Conservation (phyloP, 2,329 filamentous ascomycete genomes). For the Fusarium tjaetaba region DNA sequence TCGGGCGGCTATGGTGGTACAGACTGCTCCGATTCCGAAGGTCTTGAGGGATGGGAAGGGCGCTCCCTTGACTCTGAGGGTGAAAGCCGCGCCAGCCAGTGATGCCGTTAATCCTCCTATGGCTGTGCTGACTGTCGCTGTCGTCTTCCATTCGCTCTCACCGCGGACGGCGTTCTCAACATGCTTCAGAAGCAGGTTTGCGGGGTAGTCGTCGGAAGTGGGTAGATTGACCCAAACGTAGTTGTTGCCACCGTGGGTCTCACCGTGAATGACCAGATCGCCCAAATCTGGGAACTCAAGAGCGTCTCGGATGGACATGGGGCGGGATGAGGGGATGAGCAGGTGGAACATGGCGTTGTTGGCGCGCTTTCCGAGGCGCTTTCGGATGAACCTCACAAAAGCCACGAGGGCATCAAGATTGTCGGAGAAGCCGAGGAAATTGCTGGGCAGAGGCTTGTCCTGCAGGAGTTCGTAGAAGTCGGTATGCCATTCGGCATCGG, state of each 20-base stretch:
- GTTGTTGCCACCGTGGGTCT: conserved; percentile 24
- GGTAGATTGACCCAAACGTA: conserved; percentile 33
- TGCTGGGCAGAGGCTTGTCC: conserved; percentile 26
- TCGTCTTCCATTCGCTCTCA: conserved; percentile 31
- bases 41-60: conserved; percentile 20
- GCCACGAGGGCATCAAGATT: conserved; percentile 31
- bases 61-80: conserved; percentile 21
- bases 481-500: conserved; percentile 24
- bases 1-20: conserved; percentile 8
- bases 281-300: conserved; percentile 32
- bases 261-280: conserved; percentile 19
- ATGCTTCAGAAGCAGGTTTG: conserved; percentile 14
- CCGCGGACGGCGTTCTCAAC: conserved; percentile 21
- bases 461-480: conserved; percentile 26
- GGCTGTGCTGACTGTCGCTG: conserved; percentile 28
- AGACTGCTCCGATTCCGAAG: conserved; percentile 2
- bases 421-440: conserved; percentile 29
- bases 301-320: conserved; percentile 21
- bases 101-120: conserved; percentile 26
- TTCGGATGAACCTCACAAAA: conserved; percentile 22
- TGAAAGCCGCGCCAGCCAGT: conserved; percentile 19
- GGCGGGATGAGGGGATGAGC: conserved; percentile 27
- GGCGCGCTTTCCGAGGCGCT: conserved; percentile 25
- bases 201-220: conserved; percentile 15
- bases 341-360: conserved; percentile 29